phyloP scores from a whole-genome alignment of 2,329 filamentous ascomycete species.

The Colletotrichum siamense region DNA sequence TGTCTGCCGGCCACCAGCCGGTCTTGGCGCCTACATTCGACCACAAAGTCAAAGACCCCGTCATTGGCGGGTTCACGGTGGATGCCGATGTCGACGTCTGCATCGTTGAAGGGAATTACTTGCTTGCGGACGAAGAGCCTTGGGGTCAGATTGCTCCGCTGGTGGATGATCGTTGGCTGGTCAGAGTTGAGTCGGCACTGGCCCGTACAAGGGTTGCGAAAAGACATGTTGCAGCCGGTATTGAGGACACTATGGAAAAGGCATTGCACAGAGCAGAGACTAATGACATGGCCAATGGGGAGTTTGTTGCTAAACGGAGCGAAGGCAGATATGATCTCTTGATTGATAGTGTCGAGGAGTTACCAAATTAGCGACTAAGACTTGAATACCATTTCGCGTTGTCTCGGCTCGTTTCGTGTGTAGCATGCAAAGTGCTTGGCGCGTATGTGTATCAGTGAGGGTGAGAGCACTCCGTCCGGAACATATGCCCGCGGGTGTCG shows the following conservation, averaged over 20 bases:
- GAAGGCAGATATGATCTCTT: constrained; percentile 29
- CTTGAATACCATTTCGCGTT: background rate
- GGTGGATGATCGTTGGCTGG: constrained; percentile 49
- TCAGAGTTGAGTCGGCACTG: constrained; percentile 26
- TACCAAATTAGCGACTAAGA: background rate
- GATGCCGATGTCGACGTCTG: constrained; percentile 6
- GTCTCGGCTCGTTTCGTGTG: too few species aligned
- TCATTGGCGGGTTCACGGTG: background rate
- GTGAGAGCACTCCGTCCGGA: background rate
- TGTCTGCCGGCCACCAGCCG: constrained; percentile 18
- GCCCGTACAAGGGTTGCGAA: constrained; percentile 28
- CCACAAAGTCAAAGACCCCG: constrained; percentile 54
- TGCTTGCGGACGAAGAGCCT: constrained; percentile 48
- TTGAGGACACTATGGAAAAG: constrained; percentile 29
- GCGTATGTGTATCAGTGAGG: background rate
- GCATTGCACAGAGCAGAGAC: constrained; percentile 28
- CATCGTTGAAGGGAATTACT: constrained; percentile 57
- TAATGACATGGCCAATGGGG: constrained; percentile 35
- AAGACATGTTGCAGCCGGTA: constrained; percentile 31
- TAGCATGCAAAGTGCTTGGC: background rate
- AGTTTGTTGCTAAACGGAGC: constrained; percentile 23
- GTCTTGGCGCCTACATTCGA: constrained; percentile 51
- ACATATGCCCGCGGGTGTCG: too few species aligned
- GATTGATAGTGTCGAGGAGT: constrained; percentile 30
- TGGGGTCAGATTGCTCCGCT: constrained; percentile 48